Conservation (phyloP, 495 filamentous ascomycete genomes). For the Penicillium coprophilum region DNA sequence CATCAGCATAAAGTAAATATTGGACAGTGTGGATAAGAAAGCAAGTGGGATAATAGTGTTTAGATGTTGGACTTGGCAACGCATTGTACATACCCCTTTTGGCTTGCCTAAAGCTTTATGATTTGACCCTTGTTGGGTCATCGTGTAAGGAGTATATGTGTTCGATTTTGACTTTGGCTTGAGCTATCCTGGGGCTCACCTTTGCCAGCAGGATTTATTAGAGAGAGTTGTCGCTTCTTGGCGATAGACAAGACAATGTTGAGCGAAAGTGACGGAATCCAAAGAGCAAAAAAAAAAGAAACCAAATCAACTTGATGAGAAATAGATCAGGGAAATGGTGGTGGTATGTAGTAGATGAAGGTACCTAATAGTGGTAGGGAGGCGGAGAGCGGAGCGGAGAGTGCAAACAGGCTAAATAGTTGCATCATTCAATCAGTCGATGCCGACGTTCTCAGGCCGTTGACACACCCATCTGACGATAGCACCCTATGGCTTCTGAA, state of each 20-base stretch:
- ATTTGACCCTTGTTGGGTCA: constrained; percentile 17
- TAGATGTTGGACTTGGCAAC: neutral
- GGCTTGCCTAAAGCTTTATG: constrained; percentile 22
- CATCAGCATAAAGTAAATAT: neutral
- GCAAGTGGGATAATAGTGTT: neutral
- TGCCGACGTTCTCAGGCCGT: constrained; percentile 3
- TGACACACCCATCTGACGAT: neutral
- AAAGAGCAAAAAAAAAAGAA: neutral
- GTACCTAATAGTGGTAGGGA: neutral
- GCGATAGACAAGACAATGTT: neutral
- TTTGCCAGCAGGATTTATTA: neutral
- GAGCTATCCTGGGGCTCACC: neutral
- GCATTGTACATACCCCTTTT: constrained; percentile 23
- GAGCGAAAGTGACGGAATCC: neutral
- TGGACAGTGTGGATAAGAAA: neutral
- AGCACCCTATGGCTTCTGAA: constrained; percentile 38
- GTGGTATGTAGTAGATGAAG: no score
- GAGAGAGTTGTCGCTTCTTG: neutral
- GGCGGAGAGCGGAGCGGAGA: neutral
- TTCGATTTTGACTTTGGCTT: neutral
- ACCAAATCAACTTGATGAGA: neutral
- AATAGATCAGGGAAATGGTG: neutral
- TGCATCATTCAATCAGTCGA: neutral
- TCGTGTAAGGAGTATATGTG: neutral
- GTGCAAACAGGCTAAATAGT: constrained; percentile 4